phyloP scores from a whole-genome alignment of 306 rosid species.

The Cucumis melo region DNA sequence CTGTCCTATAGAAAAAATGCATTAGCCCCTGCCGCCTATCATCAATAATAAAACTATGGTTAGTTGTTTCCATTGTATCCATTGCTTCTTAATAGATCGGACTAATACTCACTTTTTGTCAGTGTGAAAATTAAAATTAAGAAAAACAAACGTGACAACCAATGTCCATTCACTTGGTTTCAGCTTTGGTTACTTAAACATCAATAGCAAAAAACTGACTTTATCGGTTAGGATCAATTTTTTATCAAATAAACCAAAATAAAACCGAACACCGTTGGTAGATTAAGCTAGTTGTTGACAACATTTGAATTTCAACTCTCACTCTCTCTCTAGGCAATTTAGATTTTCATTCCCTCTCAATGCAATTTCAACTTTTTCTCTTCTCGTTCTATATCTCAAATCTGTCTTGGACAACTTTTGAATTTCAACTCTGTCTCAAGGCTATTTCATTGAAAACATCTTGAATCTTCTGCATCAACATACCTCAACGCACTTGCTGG shows the following conservation, averaged over 20 bases:
- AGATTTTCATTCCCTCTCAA: not conserved
- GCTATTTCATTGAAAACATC: not conserved
- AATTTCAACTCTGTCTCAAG: too few relatives aligned
- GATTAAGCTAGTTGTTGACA: not conserved
- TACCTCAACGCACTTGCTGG: not conserved
- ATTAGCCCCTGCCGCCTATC: not conserved
- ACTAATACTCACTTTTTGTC: not conserved
- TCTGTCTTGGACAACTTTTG: too few relatives aligned
- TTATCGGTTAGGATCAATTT: not conserved
- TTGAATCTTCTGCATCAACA: not conserved
- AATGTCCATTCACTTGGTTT: not conserved
- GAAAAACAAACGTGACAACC: not conserved
- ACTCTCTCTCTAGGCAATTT: not conserved
- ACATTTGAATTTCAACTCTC: not conserved
- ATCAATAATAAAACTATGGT: not conserved
- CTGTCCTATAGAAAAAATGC: not conserved
- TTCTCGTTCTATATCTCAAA: not conserved
- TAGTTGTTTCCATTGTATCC: not conserved
- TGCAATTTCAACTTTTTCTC: not conserved
- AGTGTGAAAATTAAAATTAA: not conserved
- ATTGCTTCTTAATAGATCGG: not conserved
- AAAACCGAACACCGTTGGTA: not conserved
- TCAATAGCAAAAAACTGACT: not conserved
- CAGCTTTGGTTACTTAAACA: not conserved
- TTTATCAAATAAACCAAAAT: not conserved